Base-by-base conservation (phyloP, 495 filamentous ascomycete genomes). In the Aspergillus heteromorphus region DNA sequence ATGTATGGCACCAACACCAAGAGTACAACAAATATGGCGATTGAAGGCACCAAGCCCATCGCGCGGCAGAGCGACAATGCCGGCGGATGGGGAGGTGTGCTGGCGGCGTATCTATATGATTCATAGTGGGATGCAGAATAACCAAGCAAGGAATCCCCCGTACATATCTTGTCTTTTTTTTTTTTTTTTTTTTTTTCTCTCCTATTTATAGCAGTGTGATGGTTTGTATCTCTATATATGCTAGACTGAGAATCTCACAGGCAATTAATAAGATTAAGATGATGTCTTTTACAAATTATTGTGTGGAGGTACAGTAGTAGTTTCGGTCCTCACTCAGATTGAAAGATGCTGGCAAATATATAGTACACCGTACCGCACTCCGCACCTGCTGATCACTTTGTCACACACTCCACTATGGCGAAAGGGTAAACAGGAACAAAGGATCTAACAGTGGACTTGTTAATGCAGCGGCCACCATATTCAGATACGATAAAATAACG, bases 51-150 rank as follows among this genome's bases (percentile, higher is more conserved):
- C 31, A 48, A 54, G 40, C 61, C 62, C 1, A 62, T 76, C 17
- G 70, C 64, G 6, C 65, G 57, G 34, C 64, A 75, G 65, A 52
- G 62, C 29, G 67, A 70, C 4, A 82, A 80, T 54, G 74, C 73
- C 1, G 81, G 81, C 20, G 73, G 76, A 14, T 84, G 81, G 80
- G 81, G 80, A 27, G 79, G 77, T n/a, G 72, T 79, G 55, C 68
- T 83, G 59, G 81, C 72, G n/a, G 74, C 66, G 13, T 72, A 67
- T 56, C 47, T 69, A 45, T 59, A 65, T 31, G 49, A 69, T 48
- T 50, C 60, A n/a, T 69, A 16, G 47, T 2, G 18, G 16, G 30
- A 7, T 30, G 48, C 21, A 50, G 29, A 36, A 49, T 13, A 5
- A 36, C 23, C 4, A 3, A 27, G 23, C 23, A 27, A 27, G 23